A percentile compares a stretch with the other conserved stretches of the same genome.
Conservation (phyloP, 2,329 filamentous ascomycete species). For the Fusarium papillatum region DNA sequence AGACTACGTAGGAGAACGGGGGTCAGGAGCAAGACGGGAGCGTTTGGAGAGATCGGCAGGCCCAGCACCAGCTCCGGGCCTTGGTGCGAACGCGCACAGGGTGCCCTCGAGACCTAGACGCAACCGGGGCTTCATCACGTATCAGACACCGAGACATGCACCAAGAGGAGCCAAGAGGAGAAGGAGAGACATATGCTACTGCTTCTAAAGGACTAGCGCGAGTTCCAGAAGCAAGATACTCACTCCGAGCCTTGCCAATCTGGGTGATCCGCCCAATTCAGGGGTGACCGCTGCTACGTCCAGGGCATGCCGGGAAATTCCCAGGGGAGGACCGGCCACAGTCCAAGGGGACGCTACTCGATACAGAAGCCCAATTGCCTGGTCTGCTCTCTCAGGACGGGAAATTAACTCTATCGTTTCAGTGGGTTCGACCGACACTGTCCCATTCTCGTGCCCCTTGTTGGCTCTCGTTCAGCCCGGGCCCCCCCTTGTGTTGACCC, state of each 20-base stretch:
- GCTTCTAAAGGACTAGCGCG: conserved; percentile 20
- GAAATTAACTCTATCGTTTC: conserved; percentile 30
- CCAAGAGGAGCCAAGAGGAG: conserved; percentile 19
- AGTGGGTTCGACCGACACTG: conserved; percentile 12
- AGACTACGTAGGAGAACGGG: conserved; percentile 12
- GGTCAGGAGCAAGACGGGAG: conserved; percentile 16
- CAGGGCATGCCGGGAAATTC: conserved; percentile 20
- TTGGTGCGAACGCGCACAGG: conserved; percentile 26
- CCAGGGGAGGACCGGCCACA: conserved; percentile 23
- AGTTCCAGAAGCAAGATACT: conserved; percentile 25
- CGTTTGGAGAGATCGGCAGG: conserved; percentile 30
- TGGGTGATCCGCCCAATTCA: conserved; percentile 15
- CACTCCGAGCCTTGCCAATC: conserved; percentile 12
- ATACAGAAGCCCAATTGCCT: background rate
- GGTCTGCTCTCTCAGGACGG: conserved; percentile 12
- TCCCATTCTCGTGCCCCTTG: conserved; percentile 18
- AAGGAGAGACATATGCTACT: conserved; percentile 23
- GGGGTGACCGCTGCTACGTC: conserved; percentile 12
- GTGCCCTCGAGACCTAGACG: conserved; percentile 23
- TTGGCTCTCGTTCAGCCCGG: conserved; percentile 9
- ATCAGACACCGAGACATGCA: conserved; percentile 23
- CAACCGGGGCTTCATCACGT: conserved; percentile 23
- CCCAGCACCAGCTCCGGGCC: conserved; percentile 18
- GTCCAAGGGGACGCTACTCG: conserved; percentile 25
- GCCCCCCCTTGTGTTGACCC: conserved; percentile 23